Percentiles rank a stretch among this genome's conserved stretches.
phyloP scores from a whole-genome alignment of 306 rosid species.

The Hylodesmum podocarpum region DNA sequence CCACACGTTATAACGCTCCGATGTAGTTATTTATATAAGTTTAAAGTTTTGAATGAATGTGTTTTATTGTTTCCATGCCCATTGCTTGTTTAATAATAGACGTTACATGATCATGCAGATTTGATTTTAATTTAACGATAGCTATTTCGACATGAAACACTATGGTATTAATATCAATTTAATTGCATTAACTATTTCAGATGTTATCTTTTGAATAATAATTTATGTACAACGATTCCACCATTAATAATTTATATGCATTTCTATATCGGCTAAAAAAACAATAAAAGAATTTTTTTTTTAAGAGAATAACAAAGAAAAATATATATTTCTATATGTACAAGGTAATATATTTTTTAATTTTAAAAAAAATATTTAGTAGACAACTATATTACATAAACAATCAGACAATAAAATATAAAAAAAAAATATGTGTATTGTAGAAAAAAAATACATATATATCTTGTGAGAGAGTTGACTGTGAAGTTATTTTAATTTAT shows the following conservation, averaged over 20 bases:
- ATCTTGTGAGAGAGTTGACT: too few relatives aligned
- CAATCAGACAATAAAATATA: too few relatives aligned
- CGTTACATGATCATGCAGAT: background rate
- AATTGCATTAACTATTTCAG: background rate
- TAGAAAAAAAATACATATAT: too few relatives aligned
- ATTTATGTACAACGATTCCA: background rate
- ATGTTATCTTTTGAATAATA: background rate
- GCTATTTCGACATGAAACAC: background rate
- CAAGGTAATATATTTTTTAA: background rate
- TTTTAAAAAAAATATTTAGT: too few relatives aligned
- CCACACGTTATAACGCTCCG: background rate
- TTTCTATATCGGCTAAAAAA: background rate
- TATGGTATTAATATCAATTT: background rate
- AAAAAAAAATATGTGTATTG: too few relatives aligned
- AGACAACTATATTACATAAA: too few relatives aligned
- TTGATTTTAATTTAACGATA: background rate
- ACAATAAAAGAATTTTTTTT: too few relatives aligned
- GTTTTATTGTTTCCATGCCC: background rate
- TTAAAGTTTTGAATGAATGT: background rate
- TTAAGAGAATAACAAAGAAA: background rate
- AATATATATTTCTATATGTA: background rate
- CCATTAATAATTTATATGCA: background rate
- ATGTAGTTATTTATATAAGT: background rate
- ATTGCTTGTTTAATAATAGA: background rate
- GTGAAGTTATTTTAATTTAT: too few relatives aligned